Base-by-base conservation (phyloP, 2,329 filamentous ascomycete genomes). In the Coniochaeta ligniaria region DNA sequence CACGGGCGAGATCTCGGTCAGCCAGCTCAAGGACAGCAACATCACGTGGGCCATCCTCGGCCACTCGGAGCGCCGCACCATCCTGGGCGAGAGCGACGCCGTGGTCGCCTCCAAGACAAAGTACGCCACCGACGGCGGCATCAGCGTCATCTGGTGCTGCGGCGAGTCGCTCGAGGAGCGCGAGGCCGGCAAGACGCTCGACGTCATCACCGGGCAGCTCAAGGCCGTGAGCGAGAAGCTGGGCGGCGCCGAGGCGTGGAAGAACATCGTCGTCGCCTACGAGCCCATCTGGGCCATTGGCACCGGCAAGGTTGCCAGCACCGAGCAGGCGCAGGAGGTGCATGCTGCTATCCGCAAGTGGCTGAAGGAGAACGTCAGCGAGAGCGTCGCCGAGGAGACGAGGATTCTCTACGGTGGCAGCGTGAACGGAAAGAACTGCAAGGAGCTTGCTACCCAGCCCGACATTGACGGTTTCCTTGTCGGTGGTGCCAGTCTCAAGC, bases 401-500 rank as follows among this genome's bases (percentile, higher is more conserved):
- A 87, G 95, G 70, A 91, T 99, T 75, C 88, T 99, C 74, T 99
- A 99, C 78, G 95, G 95, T 67, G 95, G 95, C 73, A 95, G 90
- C 71, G 95, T 99, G 71, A 96, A 84, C 74, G 95, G 96, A 84
- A 97, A 97, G 90, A 99, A 99, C 87, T 96, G 91, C 84, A 85
- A 83, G 73, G 94, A 98, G 66, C 85, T 99, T 70, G 87, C 90
- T 75, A 94, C 92, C 83, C 87, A 98, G 85, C 76, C 85, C 66
- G 95, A 99, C 77, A 96, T 99, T 76, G 95, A 99, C 77, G 95
- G 95, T 62, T 98, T 98, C 88, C 85, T 98, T 68, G 94, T 98
- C 67, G 94, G 94, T 66, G 94, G 94, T 77, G 94, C 94, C 73
- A 95, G 90, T 76, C 86, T 98, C 80, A 98, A 98, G 88, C 94